Percentiles rank a stretch among this genome's conserved stretches.
Conservation (phyloP, 2,329 filamentous ascomycete species). For the Periconia digitata region DNA sequence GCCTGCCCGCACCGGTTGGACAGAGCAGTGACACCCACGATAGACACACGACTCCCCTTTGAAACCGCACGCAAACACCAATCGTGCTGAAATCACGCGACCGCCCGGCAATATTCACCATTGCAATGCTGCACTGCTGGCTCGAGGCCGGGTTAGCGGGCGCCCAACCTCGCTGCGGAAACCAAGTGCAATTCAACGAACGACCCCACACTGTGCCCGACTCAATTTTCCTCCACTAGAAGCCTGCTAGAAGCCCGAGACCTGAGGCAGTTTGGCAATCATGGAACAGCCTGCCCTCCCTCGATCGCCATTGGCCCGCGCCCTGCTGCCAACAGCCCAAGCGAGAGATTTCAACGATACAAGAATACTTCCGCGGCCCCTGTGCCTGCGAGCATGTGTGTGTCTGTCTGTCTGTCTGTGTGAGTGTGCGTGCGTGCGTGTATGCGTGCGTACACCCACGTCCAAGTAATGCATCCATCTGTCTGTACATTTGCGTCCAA, state of each 20-base stretch:
- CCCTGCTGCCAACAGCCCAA: conserved; percentile 5
- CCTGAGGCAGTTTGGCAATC: conserved; percentile 19
- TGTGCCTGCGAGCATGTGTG: neutral
- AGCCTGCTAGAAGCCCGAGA: conserved; percentile 23
- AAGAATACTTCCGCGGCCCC: neutral
- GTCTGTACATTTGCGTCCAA: too few species aligned
- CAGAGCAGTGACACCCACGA: too few species aligned
- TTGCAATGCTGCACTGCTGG: too few species aligned
- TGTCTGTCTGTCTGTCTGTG: too few species aligned
- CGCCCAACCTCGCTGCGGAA: too few species aligned
- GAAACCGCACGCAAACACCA: too few species aligned
- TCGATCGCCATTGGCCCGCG: neutral
- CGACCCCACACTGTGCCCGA: neutral
- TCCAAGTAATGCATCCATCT: too few species aligned
- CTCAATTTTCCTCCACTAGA: conserved; percentile 21
- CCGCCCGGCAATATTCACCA: neutral
- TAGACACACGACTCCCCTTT: too few species aligned
- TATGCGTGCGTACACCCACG: conserved; percentile 4
- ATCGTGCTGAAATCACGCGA: conserved; percentile 8
- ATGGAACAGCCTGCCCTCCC: conserved; percentile 16
- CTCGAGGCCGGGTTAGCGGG: too few species aligned
- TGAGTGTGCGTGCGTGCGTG: too few species aligned
- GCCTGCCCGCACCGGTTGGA: too few species aligned
- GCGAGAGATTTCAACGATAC: neutral
- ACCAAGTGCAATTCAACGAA: conserved; percentile 1